Percentiles rank a stretch among this genome's conserved stretches.
Evolutionary conservation across 1,284 basidiomycete species (phyloP).

Genomic region (Trichosporon sp.): DNA sequence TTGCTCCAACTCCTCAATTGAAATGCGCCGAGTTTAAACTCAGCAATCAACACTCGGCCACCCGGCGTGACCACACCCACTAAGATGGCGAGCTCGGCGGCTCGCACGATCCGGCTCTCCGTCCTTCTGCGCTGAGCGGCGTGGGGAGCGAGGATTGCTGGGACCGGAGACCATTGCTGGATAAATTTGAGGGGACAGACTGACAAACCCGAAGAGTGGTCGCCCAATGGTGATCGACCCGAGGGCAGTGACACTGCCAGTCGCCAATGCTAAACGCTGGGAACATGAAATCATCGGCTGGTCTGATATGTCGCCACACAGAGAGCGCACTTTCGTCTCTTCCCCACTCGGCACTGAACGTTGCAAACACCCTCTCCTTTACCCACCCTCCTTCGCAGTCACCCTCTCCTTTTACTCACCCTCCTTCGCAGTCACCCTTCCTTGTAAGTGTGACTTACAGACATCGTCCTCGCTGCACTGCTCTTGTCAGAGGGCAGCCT

Average conservation of each 20-base stretch:
- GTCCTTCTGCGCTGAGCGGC: too few relatives aligned
- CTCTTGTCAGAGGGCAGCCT: too few relatives aligned
- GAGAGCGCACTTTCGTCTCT: too few relatives aligned
- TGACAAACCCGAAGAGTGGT: background rate
- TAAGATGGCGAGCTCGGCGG: background rate
- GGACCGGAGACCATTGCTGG: background rate
- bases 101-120: background rate
- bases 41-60: background rate
- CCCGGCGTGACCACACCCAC: background rate
- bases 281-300: background rate
- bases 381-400: too few relatives aligned
- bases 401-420: too few relatives aligned
- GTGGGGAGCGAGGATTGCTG: background rate
- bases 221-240: background rate
- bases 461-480: too few relatives aligned
- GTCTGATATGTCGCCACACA: background rate
- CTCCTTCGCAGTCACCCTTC: too few relatives aligned
- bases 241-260: background rate
- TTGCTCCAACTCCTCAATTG: background rate
- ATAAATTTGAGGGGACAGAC: background rate
- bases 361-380: too few relatives aligned
- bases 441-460: too few relatives aligned
- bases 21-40: background rate
- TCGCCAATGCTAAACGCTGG: background rate
- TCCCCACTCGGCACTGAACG: too few relatives aligned